Conservation (phyloP, 345 rosid species). For the Tarenaya hassleriana region DNA sequence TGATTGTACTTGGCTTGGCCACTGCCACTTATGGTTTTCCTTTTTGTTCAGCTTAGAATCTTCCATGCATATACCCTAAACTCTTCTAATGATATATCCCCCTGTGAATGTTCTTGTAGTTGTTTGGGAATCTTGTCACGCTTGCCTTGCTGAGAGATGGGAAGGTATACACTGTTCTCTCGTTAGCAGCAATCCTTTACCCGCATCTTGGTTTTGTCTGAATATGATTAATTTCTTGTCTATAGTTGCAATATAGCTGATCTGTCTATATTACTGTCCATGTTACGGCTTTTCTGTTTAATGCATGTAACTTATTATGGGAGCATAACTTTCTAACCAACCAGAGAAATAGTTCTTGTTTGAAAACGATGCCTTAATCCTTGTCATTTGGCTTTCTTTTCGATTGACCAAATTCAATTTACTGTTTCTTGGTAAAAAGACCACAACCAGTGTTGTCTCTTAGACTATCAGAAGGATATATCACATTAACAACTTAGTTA, state of each 20-base stretch:
- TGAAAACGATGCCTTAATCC: no score
- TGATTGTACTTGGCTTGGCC: conserved; percentile 7
- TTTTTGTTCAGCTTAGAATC: conserved; percentile 2
- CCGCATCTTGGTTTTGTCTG: not conserved
- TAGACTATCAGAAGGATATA: not conserved
- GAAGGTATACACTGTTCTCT: conserved; percentile 33
- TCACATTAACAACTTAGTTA: not conserved
- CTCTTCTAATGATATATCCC: conserved; percentile 8
- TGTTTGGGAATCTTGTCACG: conserved; percentile 79
- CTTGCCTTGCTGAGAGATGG: conserved; percentile 63
- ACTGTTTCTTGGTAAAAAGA: no score
- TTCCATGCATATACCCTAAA: conserved; percentile 2
- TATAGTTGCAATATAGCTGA: no score
- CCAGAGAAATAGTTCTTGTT: no score
- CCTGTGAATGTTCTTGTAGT: conserved; percentile 36
- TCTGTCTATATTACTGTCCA: no score
- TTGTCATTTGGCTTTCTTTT: no score
- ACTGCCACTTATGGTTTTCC: conserved; percentile 6
- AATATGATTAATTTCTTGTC: no score
- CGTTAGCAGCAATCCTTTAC: not conserved
- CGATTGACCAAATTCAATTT: no score
- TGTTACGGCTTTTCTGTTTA: no score
- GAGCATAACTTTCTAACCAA: no score
- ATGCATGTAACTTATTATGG: no score
- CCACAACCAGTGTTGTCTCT: no score